Evolutionary conservation across 2,329 filamentous ascomycete genomes (phyloP).

Genomic region (Triangularia verruculosa): DNA sequence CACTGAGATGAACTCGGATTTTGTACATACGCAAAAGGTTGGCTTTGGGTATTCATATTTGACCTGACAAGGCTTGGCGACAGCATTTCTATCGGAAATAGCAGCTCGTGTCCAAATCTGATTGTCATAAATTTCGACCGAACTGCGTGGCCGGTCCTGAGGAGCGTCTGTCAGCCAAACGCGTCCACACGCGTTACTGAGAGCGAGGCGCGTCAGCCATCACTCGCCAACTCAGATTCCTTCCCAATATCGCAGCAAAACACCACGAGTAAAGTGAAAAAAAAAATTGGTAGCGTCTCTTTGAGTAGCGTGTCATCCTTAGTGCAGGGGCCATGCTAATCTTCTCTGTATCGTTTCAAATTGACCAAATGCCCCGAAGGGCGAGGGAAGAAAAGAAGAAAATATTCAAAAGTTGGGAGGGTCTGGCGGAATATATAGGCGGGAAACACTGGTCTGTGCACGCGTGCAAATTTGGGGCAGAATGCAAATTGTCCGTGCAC

Average conservation of each 20-base stretch:
- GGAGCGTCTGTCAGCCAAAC: too few species aligned
- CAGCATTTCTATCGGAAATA: background rate
- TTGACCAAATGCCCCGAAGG: constrained; percentile 32
- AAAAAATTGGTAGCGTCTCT: constrained; percentile 73
- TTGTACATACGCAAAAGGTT: background rate
- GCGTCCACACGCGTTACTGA: too few species aligned
- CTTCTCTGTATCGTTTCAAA: constrained; percentile 58
- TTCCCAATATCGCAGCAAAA: constrained; percentile 26
- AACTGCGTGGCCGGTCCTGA: too few species aligned
- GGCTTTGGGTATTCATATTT: too few species aligned
- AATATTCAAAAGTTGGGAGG: constrained; percentile 15
- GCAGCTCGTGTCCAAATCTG: too few species aligned
- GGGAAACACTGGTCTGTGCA: constrained; percentile 21
- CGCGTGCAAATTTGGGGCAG: constrained; percentile 14
- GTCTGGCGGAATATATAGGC: constrained; percentile 14
- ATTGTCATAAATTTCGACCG: too few species aligned
- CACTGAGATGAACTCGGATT: background rate
- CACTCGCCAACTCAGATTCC: constrained; percentile 12
- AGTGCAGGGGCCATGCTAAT: constrained; percentile 83
- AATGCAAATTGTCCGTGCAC: background rate
- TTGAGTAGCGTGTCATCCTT: constrained; percentile 81
- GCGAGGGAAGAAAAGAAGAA: constrained; percentile 26
- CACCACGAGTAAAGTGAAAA: constrained; percentile 41
- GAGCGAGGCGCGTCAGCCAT: too few species aligned
- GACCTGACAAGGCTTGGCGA: too few species aligned